These are phyloP conservation scores for Vigna angularis DNA, from an alignment of 306 rosid genomes.

Conservation along the genomic window DNA sequence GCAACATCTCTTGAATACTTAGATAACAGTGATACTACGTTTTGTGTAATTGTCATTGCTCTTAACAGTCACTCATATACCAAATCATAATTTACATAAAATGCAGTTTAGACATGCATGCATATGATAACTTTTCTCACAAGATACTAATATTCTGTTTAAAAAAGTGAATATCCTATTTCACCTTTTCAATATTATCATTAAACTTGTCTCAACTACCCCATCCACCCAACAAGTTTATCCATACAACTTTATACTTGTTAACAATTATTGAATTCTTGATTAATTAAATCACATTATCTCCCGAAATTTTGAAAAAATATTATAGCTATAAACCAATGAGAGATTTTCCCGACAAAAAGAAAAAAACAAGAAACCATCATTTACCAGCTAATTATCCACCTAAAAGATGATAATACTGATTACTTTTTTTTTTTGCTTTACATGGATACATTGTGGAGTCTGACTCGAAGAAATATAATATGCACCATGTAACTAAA, in stretches of 20 bases:
- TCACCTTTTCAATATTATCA: conserved; percentile 33
- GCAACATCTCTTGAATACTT: conserved; percentile 36
- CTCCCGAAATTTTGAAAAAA: conserved; percentile 1
- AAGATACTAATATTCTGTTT: conserved; percentile 18
- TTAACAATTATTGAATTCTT: conserved; percentile 30
- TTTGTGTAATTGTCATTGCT: conserved; percentile 5
- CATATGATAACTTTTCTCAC: conserved; percentile 7
- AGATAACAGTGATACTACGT: conserved; percentile 1
- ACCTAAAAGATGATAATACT: neutral
- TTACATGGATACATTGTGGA: neutral
- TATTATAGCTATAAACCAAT: neutral
- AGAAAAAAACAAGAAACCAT: neutral
- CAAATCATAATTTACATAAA: conserved; percentile 12
- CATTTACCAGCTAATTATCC: conserved; percentile 10
- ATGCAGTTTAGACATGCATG: conserved; percentile 34
- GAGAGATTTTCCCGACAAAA: conserved; percentile 5
- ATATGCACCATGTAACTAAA: neutral
- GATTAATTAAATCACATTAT: neutral
- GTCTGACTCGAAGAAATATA: conserved; percentile 3
- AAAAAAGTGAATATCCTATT: conserved; percentile 13
- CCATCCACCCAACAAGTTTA: conserved; percentile 33
- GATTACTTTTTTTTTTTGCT: neutral
- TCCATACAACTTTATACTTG: conserved; percentile 42
- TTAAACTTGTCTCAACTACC: conserved; percentile 30
- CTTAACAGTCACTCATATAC: neutral